phyloP scores from a whole-genome alignment of 805 yeast genomes.

The Suhomyces sp. region DNA sequence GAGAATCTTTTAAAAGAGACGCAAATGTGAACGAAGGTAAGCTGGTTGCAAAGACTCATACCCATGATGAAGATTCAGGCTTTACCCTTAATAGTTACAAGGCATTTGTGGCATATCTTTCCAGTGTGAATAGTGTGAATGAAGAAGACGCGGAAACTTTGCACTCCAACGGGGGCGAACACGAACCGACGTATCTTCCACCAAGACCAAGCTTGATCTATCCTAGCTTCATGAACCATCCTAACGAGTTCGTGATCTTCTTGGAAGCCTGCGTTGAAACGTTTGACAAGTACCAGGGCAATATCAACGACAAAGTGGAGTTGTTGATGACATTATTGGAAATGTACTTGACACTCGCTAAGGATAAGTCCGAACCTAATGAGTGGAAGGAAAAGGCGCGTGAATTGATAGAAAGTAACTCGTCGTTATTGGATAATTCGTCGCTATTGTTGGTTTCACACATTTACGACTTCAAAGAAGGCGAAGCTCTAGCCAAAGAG shows the following conservation, averaged over 20 bases:
- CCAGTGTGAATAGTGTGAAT: constrained; percentile 14
- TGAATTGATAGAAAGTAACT: constrained; percentile 44
- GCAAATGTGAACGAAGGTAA: constrained; percentile 7
- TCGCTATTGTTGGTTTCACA: constrained; percentile 56
- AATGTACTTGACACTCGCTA: constrained; percentile 64
- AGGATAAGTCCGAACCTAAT: constrained; percentile 15
- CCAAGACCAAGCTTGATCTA: constrained; percentile 88
- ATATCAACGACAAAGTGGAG: constrained; percentile 64
- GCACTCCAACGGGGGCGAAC: constrained; percentile 4
- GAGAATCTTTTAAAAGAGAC: constrained; percentile 1
- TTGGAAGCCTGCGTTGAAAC: constrained; percentile 86
- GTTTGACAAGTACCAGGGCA: constrained; percentile 73
- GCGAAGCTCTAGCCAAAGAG: constrained; percentile 41
- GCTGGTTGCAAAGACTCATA: constrained; percentile 5
- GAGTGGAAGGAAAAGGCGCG: constrained; percentile 70
- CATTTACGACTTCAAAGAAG: constrained; percentile 51
- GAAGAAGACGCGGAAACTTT: constrained; percentile 1
- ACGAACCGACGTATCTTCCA: constrained; percentile 77
- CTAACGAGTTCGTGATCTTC: constrained; percentile 85
- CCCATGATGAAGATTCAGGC: constrained; percentile 7
- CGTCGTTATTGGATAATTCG: constrained; percentile 52
- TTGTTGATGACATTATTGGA: constrained; percentile 78
- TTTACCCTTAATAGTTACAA: constrained; percentile 30
- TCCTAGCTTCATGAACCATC: constrained; percentile 80
- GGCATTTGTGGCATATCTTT: constrained; percentile 28